Base-by-base conservation (phyloP, 768 basidiomycete species). In the Termitomyces sp. region DNA sequence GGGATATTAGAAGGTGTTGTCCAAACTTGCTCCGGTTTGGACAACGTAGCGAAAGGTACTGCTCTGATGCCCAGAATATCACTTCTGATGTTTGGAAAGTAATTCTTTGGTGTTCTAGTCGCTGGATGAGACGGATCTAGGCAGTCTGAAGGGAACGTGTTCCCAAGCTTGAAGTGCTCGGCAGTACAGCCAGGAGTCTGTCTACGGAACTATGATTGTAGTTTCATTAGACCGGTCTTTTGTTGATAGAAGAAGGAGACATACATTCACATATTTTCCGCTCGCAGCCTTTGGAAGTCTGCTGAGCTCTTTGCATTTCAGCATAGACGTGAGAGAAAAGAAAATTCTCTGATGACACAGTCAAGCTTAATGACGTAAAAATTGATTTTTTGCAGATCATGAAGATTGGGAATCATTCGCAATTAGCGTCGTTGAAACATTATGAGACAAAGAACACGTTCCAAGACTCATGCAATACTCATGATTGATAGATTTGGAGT, bases 131-230 rank as follows among this genome's bases (percentile, higher is more conserved):
- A 58, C 35, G 71, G 69, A 58, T 75, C 74, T 24, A 76, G 59
- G 12, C 35, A 55, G 14, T 45, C 32, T 36, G 49, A 7, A 5
- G 6, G 49, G 63, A 40, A 6, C 54, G 4, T 53, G 44, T 42
- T 38, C 33, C 42, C 53, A 52, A 42, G 33, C 43, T 58, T 32
- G 32, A 67, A 51, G 28, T 70, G 50, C 0, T 63, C 51, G 13
- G 57, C 55, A 14, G 64, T 53, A 18, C 70, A 68, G 9, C 79
- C 80, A 0, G 77, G 78, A 4, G 72, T 76, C 54, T 77, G 77
- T 42, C 70, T 65, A 26, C 70, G 72, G 63, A 75, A 78, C 79
- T 80, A 49, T 32, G 18, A 26, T 56, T 30, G 36, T 49, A 47
- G n/a, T 3, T 47, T 47, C 14, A 40, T n/a, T n/a, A 43, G 45